Conservation (phyloP, 768 basidiomycete species). For the Mycena rebaudengoi region DNA sequence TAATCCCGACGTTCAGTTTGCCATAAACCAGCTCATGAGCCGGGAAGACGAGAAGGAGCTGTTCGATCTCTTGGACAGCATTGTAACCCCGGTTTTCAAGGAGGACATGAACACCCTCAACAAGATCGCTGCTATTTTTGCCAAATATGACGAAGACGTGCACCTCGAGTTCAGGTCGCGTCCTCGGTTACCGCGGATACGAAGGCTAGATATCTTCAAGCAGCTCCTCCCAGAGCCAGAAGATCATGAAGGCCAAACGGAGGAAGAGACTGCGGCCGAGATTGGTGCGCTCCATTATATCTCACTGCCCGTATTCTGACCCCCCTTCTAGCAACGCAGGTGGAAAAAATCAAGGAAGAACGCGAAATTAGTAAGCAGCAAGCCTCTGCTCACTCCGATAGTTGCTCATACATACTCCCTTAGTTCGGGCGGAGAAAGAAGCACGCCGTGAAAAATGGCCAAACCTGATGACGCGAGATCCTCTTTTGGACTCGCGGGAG, state of each 20-base stretch:
- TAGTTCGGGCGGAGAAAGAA: conserved; percentile 18
- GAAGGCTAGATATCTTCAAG: conserved; percentile 26
- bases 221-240: conserved; percentile 17
- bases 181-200: conserved; percentile 21
- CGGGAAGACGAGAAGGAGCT: conserved; percentile 12
- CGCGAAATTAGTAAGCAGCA: conserved; percentile 9
- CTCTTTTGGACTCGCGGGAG: conserved; percentile 69
- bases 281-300: not conserved
- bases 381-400: not conserved
- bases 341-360: not conserved
- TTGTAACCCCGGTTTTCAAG: conserved; percentile 21
- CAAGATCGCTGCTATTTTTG: conserved; percentile 22
- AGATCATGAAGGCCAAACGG: conserved; percentile 1
- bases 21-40: conserved; percentile 10
- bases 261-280: not conserved
- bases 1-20: conserved; percentile 21
- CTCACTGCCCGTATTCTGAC: not conserved
- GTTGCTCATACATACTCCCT: not conserved
- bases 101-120: conserved; percentile 22
- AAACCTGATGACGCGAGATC: conserved; percentile 68
- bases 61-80: conserved; percentile 13
- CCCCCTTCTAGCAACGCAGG: not conserved
- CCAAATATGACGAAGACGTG: conserved; percentile 28
- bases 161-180: conserved; percentile 10
- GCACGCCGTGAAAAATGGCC: conserved; percentile 15